Evolutionary conservation across 805 yeast genomes (phyloP).

Genomic region (Hanseniaspora mollemarum): DNA sequence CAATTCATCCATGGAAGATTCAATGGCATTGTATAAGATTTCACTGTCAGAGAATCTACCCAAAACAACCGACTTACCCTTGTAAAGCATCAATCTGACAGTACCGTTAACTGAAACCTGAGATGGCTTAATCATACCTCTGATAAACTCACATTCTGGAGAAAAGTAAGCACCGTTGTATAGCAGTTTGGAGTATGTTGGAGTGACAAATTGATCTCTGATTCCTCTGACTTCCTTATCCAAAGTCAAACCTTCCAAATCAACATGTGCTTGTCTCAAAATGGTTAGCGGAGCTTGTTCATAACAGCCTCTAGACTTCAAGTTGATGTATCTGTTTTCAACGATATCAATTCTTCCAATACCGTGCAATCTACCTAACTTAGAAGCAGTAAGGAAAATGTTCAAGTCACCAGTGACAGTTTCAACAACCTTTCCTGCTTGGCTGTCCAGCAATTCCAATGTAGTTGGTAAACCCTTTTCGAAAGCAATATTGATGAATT

Average conservation of each 20-base stretch:
- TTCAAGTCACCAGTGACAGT: conserved; percentile 80
- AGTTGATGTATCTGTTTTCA: conserved; percentile 97
- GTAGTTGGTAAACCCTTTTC: conserved; percentile 80
- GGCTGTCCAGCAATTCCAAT: conserved; percentile 47
- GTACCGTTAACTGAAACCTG: conserved; percentile 92
- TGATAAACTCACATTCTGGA: conserved; percentile 94
- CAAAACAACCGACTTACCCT: conserved; percentile 71
- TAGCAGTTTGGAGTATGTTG: conserved; percentile 75
- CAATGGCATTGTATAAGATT: conserved; percentile 93
- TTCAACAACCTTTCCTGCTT: conserved; percentile 32
- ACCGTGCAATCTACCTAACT: conserved; percentile 97
- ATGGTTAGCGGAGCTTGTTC: conserved; percentile 97
- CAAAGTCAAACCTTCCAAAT: conserved; percentile 89
- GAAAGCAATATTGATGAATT: conserved; percentile 72
- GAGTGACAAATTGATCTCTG: conserved; percentile 93
- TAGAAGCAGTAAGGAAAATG: conserved; percentile 81
- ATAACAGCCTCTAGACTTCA: conserved; percentile 98
- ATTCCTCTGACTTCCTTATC: conserved; percentile 96
- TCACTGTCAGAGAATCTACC: conserved; percentile 95
- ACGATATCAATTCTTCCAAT: conserved; percentile 99
- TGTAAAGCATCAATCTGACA: conserved; percentile 87
- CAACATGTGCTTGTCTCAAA: conserved; percentile 88
- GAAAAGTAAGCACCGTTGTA: conserved; percentile 97
- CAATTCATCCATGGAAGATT: conserved; percentile 97
- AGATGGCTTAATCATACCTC: conserved; percentile 88